phyloP scores from a whole-genome alignment of 495 filamentous ascomycete species.

The Xylaria curta region DNA sequence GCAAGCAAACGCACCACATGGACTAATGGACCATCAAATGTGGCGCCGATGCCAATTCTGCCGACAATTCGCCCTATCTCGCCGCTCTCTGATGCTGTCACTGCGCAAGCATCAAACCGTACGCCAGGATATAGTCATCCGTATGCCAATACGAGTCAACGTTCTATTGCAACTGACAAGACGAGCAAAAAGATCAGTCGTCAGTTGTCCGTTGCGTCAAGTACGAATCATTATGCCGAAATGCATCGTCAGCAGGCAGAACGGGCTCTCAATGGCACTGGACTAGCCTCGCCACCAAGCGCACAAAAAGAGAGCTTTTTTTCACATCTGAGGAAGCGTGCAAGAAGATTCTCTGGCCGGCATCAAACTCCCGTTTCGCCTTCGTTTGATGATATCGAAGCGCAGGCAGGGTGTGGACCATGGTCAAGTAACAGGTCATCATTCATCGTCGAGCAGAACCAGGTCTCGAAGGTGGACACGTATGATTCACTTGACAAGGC shows the following conservation, averaged over 20 bases:
- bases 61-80: conserved; percentile 96
- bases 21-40: conserved; percentile 79
- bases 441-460: conserved; percentile 73
- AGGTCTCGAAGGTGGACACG: conserved; percentile 64
- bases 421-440: conserved; percentile 86
- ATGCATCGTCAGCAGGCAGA: conserved; percentile 90
- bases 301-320: conserved; percentile 94
- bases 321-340: conserved; percentile 93
- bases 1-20: conserved; percentile 83
- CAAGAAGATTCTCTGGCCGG: conserved; percentile 88
- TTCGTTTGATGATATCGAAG: conserved; percentile 79
- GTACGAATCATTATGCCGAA: conserved; percentile 86
- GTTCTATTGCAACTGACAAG: conserved; percentile 59
- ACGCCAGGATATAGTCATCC: conserved; percentile 57
- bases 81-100: conserved; percentile 88
- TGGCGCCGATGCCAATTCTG: conserved; percentile 95
- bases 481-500: conserved; percentile 79
- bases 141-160: conserved; percentile 39
- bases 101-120: conserved; percentile 75
- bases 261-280: conserved; percentile 82
- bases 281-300: conserved; percentile 66
- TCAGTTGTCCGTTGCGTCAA: conserved; percentile 95
- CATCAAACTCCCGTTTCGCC: conserved; percentile 79
- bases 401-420: conserved; percentile 87
- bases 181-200: conserved; percentile 90